These are phyloP conservation scores for Gamarada debralockiae DNA, from an alignment of 495 filamentous ascomycete species.

Conservation along the genomic window DNA sequence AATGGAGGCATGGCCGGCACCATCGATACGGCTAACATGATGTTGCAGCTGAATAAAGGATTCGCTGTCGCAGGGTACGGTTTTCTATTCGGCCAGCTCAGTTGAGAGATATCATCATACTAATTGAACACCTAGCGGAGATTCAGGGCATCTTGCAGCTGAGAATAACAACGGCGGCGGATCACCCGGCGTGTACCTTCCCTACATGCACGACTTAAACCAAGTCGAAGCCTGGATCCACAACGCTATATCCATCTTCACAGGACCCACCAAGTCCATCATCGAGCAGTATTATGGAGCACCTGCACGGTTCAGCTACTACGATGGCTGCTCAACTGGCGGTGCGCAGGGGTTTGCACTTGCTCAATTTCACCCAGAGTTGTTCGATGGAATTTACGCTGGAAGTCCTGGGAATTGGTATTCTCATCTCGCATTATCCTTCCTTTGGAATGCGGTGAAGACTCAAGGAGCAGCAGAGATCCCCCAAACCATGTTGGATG, in stretches of 20 bases:
- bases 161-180: constrained; percentile 26
- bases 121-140: constrained; percentile 20
- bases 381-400: constrained; percentile 41
- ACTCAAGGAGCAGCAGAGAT: constrained; percentile 27
- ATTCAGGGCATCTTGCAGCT: constrained; percentile 30
- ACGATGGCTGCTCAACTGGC: constrained; percentile 39
- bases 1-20: constrained; percentile 36
- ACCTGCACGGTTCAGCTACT: constrained; percentile 32
- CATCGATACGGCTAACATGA: constrained; percentile 29
- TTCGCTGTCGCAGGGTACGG: constrained; percentile 27
- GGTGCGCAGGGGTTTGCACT: constrained; percentile 46
- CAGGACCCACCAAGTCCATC: constrained; percentile 28
- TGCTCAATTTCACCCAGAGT: constrained; percentile 35
- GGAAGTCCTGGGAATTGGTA: constrained; percentile 42
- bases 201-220: constrained; percentile 32
- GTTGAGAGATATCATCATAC: neutral
- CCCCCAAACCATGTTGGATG: constrained; percentile 29
- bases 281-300: constrained; percentile 28
- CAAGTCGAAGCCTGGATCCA: constrained; percentile 40
- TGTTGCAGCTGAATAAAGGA: constrained; percentile 30
- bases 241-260: constrained; percentile 36
- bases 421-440: constrained; percentile 36
- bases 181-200: constrained; percentile 21
- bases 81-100: neutral
- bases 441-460: constrained; percentile 35